Percentiles rank a stretch among this genome's conserved stretches.
phyloP scores from a whole-genome alignment of 73 alveolate species.

The Uronychia binucleata region DNA sequence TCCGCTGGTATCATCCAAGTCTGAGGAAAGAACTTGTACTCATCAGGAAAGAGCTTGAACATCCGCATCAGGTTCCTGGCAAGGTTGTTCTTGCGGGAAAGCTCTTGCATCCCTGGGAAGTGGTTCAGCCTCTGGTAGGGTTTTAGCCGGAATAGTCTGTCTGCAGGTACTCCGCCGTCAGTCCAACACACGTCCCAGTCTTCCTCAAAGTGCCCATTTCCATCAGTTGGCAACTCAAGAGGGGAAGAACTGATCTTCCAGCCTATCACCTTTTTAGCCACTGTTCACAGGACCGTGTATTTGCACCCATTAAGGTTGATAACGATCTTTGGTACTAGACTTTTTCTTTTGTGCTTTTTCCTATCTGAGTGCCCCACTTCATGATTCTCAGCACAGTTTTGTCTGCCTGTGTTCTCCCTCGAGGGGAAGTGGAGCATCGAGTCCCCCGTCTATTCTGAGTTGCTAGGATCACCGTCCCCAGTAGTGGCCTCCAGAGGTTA shows the following conservation, averaged over 20 bases:
- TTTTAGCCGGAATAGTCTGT: slow-evolving; percentile 52
- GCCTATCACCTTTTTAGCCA: neutral
- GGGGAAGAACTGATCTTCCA: neutral
- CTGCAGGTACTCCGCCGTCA: slow-evolving; percentile 55
- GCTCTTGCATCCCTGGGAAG: slow-evolving; percentile 63
- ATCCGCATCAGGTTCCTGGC: slow-evolving; percentile 57
- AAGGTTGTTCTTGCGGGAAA: slow-evolving; percentile 60
- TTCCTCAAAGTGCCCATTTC: slow-evolving; percentile 5
- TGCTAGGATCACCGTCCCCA: neutral
- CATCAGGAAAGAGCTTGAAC: slow-evolving; percentile 51
- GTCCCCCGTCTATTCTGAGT: neutral
- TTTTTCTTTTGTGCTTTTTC: neutral
- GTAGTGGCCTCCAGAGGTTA: neutral
- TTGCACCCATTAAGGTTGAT: neutral
- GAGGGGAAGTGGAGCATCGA: neutral
- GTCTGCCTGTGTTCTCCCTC: neutral
- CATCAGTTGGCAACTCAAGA: neutral
- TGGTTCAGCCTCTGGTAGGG: slow-evolving; percentile 67
- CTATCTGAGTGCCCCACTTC: neutral
- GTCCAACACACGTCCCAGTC: slow-evolving; percentile 68
- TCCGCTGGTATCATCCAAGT: slow-evolving; percentile 71
- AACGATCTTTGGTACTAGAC: neutral
- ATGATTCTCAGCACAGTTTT: neutral
- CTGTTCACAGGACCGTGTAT: neutral
- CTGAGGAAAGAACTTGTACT: slow-evolving; percentile 53